Percentiles rank a stretch among this genome's conserved stretches.
phyloP scores from a whole-genome alignment of 1,284 basidiomycete genomes.

The Heliocybe sulcata region DNA sequence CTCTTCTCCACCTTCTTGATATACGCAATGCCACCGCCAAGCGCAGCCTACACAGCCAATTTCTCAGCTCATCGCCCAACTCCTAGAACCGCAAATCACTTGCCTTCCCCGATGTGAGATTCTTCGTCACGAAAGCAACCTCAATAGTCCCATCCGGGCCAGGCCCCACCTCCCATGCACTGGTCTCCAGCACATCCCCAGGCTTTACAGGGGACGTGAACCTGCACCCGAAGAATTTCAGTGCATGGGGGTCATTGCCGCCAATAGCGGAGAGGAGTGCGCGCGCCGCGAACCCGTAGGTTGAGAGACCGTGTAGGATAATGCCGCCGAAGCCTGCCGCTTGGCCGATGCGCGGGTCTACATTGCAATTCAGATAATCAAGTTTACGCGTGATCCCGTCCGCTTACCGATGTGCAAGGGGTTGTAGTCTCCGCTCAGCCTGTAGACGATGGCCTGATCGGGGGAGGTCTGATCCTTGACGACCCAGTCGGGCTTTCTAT shows the following conservation, averaged over 20 bases:
- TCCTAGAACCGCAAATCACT: not conserved
- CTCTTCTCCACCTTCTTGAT: constrained; percentile 3
- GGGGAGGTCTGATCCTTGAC: constrained; percentile 62
- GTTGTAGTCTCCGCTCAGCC: constrained; percentile 82
- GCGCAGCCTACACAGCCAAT: not conserved
- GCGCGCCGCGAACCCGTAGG: constrained; percentile 73
- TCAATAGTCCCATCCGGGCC: constrained; percentile 62
- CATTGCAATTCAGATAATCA: too few species aligned
- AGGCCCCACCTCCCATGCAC: constrained; percentile 68
- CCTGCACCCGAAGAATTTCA: constrained; percentile 39
- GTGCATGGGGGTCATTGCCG: constrained; percentile 46
- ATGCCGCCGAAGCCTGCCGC: constrained; percentile 71
- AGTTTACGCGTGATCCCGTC: too few species aligned
- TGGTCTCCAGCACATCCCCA: constrained; percentile 72
- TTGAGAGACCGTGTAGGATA: constrained; percentile 77
- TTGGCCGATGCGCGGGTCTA: constrained; percentile 67
- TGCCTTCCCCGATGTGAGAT: constrained; percentile 64
- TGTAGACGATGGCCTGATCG: constrained; percentile 74
- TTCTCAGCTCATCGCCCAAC: not conserved
- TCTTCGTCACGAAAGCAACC: constrained; percentile 66
- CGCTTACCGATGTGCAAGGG: constrained; percentile 82
- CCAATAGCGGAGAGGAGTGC: constrained; percentile 59
- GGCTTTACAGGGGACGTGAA: constrained; percentile 80
- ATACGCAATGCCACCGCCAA: constrained; percentile 1
- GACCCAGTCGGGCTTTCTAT: constrained; percentile 62